Base-by-base conservation (phyloP, 2,329 filamentous ascomycete genomes). In the Phyllosticta ampelicida region DNA sequence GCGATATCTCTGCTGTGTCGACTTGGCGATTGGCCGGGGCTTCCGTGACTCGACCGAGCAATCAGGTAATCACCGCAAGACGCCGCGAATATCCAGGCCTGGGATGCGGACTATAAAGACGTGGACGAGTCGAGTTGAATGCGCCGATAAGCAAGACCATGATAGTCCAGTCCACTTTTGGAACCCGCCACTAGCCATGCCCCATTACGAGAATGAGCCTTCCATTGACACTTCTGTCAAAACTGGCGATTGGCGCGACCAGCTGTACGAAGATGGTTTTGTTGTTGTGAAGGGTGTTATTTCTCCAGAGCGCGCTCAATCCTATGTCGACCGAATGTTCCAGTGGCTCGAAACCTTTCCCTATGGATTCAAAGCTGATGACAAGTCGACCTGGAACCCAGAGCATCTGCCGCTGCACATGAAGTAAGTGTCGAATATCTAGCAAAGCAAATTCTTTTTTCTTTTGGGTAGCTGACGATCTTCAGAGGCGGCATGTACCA, bases 401-500 rank as follows among this genome's bases (percentile, higher is more conserved):
- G 73, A 76, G 5, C 69, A 77, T 60, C 67, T 79, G 1, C 77
- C 77, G 0, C 55, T 60, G 29, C 61, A 60, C 29, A 61, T 65
- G 58, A 64, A 66, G 59, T 63, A 60, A 10, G 61, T 28, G 2
- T 16, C 18, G 28, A 29, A 50, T 19, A 50, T 50, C 48, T n/a
- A 50, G 16, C 9, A 19, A 50, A n/a, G n/a, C n/a, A n/a, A n/a
- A n/a, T n/a, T n/a, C n/a, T n/a, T n/a, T n/a, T n/a, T n/a, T n/a
- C n/a, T n/a, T 5, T 29, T 29, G 8, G 18, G 23, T 55, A 16
- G 53, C 28, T 20, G n/a, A 56, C 30, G 16, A 21, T 10, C n/a
- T 28, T 72, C 65, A 77, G 78, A 61, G 72, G 72, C 51, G 74
- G 75, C 56, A 77, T 76, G 69, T 77, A 75, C 63, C 68, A 69